Base-by-base conservation (phyloP, 1,139 yeast genomes). In the Candida sanyaensis region DNA sequence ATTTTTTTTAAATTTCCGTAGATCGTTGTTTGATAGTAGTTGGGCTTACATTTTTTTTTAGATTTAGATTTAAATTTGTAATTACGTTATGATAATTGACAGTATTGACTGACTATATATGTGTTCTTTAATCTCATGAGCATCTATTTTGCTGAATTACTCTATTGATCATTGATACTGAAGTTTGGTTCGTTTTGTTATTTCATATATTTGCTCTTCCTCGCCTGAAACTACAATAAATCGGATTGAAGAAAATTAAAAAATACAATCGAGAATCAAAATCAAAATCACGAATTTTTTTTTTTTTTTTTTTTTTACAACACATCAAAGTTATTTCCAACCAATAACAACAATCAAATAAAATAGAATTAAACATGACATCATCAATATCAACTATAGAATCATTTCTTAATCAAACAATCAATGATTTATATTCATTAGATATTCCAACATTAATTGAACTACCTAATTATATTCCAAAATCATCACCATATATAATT, bases 21-120 rank as follows among this genome's bases (percentile, higher is more conserved):
- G 82, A 72, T 75, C 82, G 84, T 80, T 70, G 85, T 80, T 80
- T 80, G 85, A 80, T 80, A 80, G 85, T 80, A 80, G 84, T 73
- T 68, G 81, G 84, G 85, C 84, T 65, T 57, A 80, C 77, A 80
- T 73, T 32, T 32, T 6, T n/a, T 32, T n/a, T n/a, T n/a, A 2
- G 11, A 11, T 13, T 7, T n/a, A n/a, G n/a, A n/a, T 30, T 11
- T 17, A 17, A 17, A 2, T n/a, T 30, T 30, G 13, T 30, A 30
- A 12, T 8, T 29, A 10, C 32, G n/a, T 9, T 9, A 29, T 29
- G 21, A 17, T 17, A 17, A 17, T 17, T 17, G 21, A 17, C 3
- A 17, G 21, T 17, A 17, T 17, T 17, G 21, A 17, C 21, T 17
- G 21, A 17, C 21, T 3, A 3, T 17, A 17, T 17, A 17, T 17